Evolutionary conservation across 2,329 filamentous ascomycete species (phyloP).

Genomic region (Fusarium begoniae): DNA sequence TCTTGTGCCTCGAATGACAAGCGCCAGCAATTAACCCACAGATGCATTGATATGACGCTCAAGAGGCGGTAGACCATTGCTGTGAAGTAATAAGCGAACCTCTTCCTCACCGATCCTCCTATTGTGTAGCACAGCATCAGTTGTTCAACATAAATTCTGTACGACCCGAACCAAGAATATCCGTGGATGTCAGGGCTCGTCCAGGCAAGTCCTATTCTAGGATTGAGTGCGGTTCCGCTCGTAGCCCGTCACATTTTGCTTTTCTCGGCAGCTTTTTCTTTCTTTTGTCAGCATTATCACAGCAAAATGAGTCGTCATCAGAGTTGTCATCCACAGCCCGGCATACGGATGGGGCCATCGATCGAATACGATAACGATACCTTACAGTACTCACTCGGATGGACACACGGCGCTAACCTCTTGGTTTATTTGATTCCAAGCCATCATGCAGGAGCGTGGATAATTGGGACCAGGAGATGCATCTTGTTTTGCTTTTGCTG

Average conservation of each 20-base stretch:
- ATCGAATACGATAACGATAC: conserved; percentile 14
- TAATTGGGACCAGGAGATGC: conserved; percentile 24
- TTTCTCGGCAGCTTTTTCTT: not conserved
- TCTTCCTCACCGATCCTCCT: conserved; percentile 3
- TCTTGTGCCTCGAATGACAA: conserved; percentile 11
- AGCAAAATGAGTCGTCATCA: conserved; percentile 27
- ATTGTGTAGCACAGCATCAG: conserved; percentile 3
- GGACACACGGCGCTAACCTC: conserved; percentile 27
- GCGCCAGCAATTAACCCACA: not conserved
- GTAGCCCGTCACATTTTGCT: not conserved
- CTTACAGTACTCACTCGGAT: not conserved
- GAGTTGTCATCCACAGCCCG: conserved; percentile 5
- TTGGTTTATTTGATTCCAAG: conserved; percentile 9
- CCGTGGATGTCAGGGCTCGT: not conserved
- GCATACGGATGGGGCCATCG: conserved; percentile 17
- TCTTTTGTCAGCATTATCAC: conserved; percentile 19
- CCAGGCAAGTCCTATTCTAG: not conserved
- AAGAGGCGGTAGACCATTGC: not conserved
- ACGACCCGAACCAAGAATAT: conserved; percentile 1
- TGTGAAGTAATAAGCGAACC: conserved; percentile 15
- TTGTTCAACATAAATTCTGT: conserved; percentile 12
- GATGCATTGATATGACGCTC: conserved; percentile 2
- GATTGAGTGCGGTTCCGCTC: conserved; percentile 24
- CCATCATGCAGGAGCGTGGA: conserved; percentile 21
- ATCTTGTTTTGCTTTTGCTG: conserved; percentile 19